phyloP scores from a whole-genome alignment of 108 stramenopile species.

The Cyclostephanos tholiformis region DNA sequence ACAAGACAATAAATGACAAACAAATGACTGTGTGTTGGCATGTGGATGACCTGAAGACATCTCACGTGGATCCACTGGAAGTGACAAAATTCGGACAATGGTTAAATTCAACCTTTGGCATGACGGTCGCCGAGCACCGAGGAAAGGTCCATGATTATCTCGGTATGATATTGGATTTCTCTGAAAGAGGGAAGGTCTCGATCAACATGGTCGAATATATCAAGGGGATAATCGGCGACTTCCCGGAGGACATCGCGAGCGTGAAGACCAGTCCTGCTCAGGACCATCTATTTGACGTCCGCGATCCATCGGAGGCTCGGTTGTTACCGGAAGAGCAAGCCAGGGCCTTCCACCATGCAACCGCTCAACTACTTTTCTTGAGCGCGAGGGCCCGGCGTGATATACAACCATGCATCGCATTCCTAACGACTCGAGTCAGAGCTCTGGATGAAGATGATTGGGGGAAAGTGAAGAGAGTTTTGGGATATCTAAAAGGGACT shows the following conservation, averaged over 20 bases:
- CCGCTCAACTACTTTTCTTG: no score
- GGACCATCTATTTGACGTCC: slow-evolving; percentile 8
- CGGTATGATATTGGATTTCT: slow-evolving; percentile 47
- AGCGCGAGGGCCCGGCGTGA: not conserved
- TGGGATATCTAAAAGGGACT: no score
- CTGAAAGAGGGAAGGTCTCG: not conserved
- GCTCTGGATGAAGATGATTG: no score
- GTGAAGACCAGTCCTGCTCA: not conserved
- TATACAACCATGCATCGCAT: slow-evolving; percentile 10
- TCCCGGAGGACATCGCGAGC: not conserved
- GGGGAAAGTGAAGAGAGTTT: no score
- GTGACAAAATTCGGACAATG: not conserved
- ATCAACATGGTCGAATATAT: slow-evolving; percentile 16
- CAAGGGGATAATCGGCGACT: no score
- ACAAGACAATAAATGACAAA: no score
- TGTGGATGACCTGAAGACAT: no score
- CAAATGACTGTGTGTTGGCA: no score
- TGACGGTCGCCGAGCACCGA: slow-evolving; percentile 3
- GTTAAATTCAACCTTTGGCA: not conserved
- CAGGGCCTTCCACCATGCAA: slow-evolving; percentile 4
- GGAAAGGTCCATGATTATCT: slow-evolving; percentile 46
- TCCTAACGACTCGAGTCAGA: not conserved
- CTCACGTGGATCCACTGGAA: slow-evolving; percentile 11
- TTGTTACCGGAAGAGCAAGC: not conserved
- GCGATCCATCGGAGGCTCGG: not conserved